Base-by-base conservation (phyloP, 2,329 filamentous ascomycete species). In the Alternaria conjuncta region DNA sequence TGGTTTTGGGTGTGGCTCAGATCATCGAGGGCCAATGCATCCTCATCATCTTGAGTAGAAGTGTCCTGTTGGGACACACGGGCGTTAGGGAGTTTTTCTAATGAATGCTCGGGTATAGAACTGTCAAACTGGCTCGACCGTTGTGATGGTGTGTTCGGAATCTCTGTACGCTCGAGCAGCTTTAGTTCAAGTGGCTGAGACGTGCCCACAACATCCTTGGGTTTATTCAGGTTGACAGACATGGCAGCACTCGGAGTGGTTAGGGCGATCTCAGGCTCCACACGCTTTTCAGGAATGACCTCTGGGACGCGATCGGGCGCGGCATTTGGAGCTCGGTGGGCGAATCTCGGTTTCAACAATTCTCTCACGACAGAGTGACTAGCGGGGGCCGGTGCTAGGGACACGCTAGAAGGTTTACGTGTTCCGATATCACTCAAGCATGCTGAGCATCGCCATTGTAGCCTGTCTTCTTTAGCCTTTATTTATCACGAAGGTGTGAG, bases 61-160 rank as follows among this genome's bases (percentile, higher is more conserved):
- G 25, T 30, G 15, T 15, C 9, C 15, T 18, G 43, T 28, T 36
- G 25, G 11, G 20, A 51, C 8, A 25, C 26, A n/a, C 36, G 49
- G 8, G 9, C 13, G 30, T 23, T 21, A 1, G 8, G 28, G 4
- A 53, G 2, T 5, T 25, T 11, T 23, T 21, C 13, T 18, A 20
- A 13, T 44, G 11, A 47, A 30, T 28, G 59, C 18, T 21, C 20
- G 21, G 32, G 18, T 18, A 25, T 18, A 28, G 21, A 47, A 41
- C 30, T 49, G 8, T 45, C 49, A 18, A 61, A 20, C 45, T 70
- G 59, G 21, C 64, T 64, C 10, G 57, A 69, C 5, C 21, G 28
- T 55, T 69, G 71, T 13, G 67, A 66, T 36, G 67, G 64, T 23
- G 70, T 71, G 21, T 68, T 65, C 2, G 63, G 67, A 18, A 68